Evolutionary conservation across 768 basidiomycete genomes (phyloP), one percentile per base, ranked within the genome.

Genomic region (Tricholoma saponaceum): DNA sequence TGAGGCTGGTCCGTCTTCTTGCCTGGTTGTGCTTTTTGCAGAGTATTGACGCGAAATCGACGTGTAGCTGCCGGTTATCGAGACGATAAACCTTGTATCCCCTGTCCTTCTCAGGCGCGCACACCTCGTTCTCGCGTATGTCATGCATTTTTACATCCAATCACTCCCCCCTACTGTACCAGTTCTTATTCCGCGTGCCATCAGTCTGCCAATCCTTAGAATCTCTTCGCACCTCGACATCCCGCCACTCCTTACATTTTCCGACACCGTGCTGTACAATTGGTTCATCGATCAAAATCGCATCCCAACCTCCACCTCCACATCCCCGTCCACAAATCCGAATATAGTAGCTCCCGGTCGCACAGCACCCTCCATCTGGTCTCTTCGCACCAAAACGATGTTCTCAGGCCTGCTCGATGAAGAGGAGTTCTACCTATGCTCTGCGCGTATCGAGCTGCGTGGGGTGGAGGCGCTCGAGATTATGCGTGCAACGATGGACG

Each of bases 231-330:
- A 86, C 37, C 82, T 98, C 16, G 87, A 89, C 51, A 75, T 98
- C 2, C 96, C 96, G 0, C 92, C 96, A 0, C 77, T 98, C 28
- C 80, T 95, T 51, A 97, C 95, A 1, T 98, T 95, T 69, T 88
- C 95, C 20, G 95, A 97, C 68, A 88, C 87, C 35, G 95, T 98
- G 5, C 79, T 98, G 23, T 98, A 94, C 74, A 97, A 98, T 66
- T 92, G 90, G 90, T 60, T 72, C 60, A 77, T 70, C 54, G 51
- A 54, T 52, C 13, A 53, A 52, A 70, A 75, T 68, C 60, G 76
- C 62, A 8, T 61, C 55, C 32, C 25, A 30, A 5, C 47, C 18
- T 5, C 47, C 9, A 49, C 22, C 47, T 7, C 47, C 16, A 51
- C 43, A 22, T 22, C 41, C 18, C 22, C 39, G 10, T 6, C 12